These are phyloP conservation scores for Inonotus obliquus DNA, from an alignment of 1,284 basidiomycete species.

Conservation along the genomic window DNA sequence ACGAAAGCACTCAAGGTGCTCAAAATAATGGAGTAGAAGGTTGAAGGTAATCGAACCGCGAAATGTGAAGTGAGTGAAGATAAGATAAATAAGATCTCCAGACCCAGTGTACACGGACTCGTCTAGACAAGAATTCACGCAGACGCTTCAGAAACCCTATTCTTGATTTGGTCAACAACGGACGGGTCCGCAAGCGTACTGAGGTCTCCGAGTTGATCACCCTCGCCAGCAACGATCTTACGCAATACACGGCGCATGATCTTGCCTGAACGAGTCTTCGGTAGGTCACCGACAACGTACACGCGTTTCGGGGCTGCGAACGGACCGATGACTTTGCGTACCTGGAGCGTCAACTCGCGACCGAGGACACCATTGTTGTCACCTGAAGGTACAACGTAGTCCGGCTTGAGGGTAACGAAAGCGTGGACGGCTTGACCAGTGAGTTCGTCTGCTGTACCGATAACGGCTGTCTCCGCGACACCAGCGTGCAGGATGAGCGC, in stretches of 20 bases:
- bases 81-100: background rate
- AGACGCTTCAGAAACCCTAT: conserved; percentile 51
- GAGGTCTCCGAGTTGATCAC: conserved; percentile 90
- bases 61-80: background rate
- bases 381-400: conserved; percentile 70
- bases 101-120: no score
- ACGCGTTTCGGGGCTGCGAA: conserved; percentile 96
- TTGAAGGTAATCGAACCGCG: no score
- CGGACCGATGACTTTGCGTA: conserved; percentile 93
- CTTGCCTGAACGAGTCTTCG: conserved; percentile 97
- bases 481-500: conserved; percentile 92
- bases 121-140: background rate
- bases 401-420: conserved; percentile 83
- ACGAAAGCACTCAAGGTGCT: background rate
- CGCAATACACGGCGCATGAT: conserved; percentile 93
- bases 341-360: conserved; percentile 92
- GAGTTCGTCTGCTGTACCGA: conserved; percentile 84
- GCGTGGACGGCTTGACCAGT: conserved; percentile 86
- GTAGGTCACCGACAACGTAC: conserved; percentile 81
- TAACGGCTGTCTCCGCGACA: conserved; percentile 94
- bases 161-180: conserved; percentile 80
- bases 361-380: conserved; percentile 64
- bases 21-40: no score
- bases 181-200: conserved; percentile 85
- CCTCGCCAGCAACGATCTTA: conserved; percentile 93